These are phyloP conservation scores for Juglanconis oblonga DNA, from an alignment of 2,329 filamentous ascomycete genomes.

Conservation along the genomic window DNA sequence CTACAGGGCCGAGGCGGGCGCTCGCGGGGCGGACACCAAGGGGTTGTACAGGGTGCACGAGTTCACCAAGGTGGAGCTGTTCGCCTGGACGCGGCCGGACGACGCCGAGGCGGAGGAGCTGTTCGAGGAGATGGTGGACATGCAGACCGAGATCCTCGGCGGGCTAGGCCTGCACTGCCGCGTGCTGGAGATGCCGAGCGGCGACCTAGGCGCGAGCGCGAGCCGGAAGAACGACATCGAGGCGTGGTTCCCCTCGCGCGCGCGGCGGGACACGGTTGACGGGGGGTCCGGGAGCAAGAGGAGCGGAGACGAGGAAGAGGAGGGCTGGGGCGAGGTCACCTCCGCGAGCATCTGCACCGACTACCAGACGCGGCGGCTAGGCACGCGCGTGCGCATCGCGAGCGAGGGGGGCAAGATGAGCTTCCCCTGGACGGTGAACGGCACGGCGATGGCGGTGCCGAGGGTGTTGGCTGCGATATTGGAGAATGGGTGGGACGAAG, in stretches of 20 bases:
- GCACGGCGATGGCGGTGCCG: slow-evolving; percentile 88
- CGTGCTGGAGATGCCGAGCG: slow-evolving; percentile 86
- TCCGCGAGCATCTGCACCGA: slow-evolving; percentile 90
- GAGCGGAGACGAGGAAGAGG: slow-evolving; percentile 46
- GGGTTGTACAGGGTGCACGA: slow-evolving; percentile 96
- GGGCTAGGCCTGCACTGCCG: slow-evolving; percentile 80
- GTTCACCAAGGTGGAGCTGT: slow-evolving; percentile 98
- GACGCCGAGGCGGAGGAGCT: slow-evolving; percentile 47
- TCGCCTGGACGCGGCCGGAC: slow-evolving; percentile 77
- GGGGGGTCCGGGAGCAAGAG: neutral
- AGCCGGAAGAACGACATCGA: slow-evolving; percentile 89
- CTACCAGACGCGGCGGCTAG: slow-evolving; percentile 83
- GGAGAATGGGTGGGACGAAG: slow-evolving; percentile 85
- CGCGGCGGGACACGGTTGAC: slow-evolving; percentile 4
- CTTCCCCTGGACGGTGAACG: slow-evolving; percentile 90
- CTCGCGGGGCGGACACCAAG: slow-evolving; percentile 85
- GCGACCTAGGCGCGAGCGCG: slow-evolving; percentile 86
- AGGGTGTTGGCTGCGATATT: slow-evolving; percentile 83
- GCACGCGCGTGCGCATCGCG: slow-evolving; percentile 64
- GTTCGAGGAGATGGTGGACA: slow-evolving; percentile 81
- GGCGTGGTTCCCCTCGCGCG: slow-evolving; percentile 82
- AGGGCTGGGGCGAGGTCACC: slow-evolving; percentile 91
- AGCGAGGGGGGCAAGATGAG: slow-evolving; percentile 47
- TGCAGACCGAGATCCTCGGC: slow-evolving; percentile 80
- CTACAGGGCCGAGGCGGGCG: slow-evolving; percentile 92